Evolutionary conservation across 2,329 filamentous ascomycete genomes (phyloP).

Genomic region (Penicillium carneum): DNA sequence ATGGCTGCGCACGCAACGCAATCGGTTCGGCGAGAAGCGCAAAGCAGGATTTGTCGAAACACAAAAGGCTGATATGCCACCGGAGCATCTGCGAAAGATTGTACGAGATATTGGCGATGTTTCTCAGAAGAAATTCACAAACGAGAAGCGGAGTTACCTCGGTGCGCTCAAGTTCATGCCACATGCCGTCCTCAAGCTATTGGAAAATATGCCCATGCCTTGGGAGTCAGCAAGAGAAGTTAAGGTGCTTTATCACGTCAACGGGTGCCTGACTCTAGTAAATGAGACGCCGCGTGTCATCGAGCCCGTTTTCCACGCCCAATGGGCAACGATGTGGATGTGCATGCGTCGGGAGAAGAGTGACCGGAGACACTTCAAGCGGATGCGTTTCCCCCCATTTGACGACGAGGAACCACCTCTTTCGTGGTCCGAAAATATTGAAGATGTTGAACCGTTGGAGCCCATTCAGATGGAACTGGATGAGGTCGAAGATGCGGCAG

Average conservation of each 20-base stretch:
- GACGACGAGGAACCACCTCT: conserved; percentile 97
- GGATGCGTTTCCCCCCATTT: conserved; percentile 98
- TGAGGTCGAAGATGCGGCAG: conserved; percentile 86
- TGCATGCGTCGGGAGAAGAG: conserved; percentile 98
- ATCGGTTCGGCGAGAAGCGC: conserved; percentile 94
- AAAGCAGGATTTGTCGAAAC: conserved; percentile 97
- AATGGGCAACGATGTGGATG: conserved; percentile 99
- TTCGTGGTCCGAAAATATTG: conserved; percentile 98
- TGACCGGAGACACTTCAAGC: conserved; percentile 92
- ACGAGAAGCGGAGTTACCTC: conserved; percentile 96
- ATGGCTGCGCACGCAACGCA: conserved; percentile 91
- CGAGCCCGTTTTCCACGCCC: conserved; percentile 95
- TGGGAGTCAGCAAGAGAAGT: conserved; percentile 97
- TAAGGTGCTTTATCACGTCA: conserved; percentile 97
- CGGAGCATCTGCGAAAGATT: conserved; percentile 96
- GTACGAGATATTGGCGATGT: conserved; percentile 98
- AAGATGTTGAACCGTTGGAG: conserved; percentile 95
- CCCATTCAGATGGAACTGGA: conserved; percentile 99
- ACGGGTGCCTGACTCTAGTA: conserved; percentile 93
- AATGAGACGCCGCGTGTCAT: conserved; percentile 97
- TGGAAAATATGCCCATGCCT: conserved; percentile 99
- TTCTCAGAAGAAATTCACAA: conserved; percentile 98
- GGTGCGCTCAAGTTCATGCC: conserved; percentile 99
- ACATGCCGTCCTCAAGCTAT: conserved; percentile 91
- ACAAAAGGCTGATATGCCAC: conserved; percentile 97